A percentile compares a stretch with the other conserved stretches of the same genome.
phyloP scores from a whole-genome alignment of 2,329 filamentous ascomycete species.

The Blastomyces gilchristii region DNA sequence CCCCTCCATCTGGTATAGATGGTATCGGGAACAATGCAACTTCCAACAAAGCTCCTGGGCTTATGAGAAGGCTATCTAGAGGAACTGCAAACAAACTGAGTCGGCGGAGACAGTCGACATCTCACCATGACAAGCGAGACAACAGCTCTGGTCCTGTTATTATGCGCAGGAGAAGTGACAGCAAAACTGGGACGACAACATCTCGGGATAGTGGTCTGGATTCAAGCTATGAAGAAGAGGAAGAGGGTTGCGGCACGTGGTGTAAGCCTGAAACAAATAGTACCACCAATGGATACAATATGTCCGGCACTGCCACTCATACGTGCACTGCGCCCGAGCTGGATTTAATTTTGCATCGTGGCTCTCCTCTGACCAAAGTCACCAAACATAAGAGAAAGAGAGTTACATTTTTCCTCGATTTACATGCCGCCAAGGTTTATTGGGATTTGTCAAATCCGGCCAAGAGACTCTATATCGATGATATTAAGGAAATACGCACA shows the following conservation, averaged over 20 bases:
- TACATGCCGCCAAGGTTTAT: conserved; percentile 72
- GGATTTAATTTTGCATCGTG: conserved; percentile 64
- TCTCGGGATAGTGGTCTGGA: conserved; percentile 34
- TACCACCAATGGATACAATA: conserved; percentile 29
- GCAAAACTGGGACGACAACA: conserved; percentile 58
- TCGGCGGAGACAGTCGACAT: conserved; percentile 66
- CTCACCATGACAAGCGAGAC: conserved; percentile 66
- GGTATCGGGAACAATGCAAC: conserved; percentile 42
- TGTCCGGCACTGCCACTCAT: conserved; percentile 26
- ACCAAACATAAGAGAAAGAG: conserved; percentile 68
- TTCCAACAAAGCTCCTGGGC: conserved; percentile 47
- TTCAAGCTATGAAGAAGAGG: conserved; percentile 34
- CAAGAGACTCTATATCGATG: conserved; percentile 87
- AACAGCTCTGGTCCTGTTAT: conserved; percentile 83
- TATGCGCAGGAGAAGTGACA: conserved; percentile 78
- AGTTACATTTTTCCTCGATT: conserved; percentile 69
- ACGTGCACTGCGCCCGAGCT: conserved; percentile 54
- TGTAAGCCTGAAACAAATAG: conserved; percentile 33
- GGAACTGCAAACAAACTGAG: conserved; percentile 60
- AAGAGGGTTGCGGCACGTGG: conserved; percentile 40
- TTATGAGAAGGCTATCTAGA: conserved; percentile 80
- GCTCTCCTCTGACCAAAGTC: conserved; percentile 69
- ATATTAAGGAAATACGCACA: conserved; percentile 81
- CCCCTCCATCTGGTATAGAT: conserved; percentile 28
- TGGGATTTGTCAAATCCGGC: conserved; percentile 72